These are phyloP conservation scores for Apodospora peruviana DNA, from an alignment of 495 filamentous ascomycete genomes.

Conservation along the genomic window DNA sequence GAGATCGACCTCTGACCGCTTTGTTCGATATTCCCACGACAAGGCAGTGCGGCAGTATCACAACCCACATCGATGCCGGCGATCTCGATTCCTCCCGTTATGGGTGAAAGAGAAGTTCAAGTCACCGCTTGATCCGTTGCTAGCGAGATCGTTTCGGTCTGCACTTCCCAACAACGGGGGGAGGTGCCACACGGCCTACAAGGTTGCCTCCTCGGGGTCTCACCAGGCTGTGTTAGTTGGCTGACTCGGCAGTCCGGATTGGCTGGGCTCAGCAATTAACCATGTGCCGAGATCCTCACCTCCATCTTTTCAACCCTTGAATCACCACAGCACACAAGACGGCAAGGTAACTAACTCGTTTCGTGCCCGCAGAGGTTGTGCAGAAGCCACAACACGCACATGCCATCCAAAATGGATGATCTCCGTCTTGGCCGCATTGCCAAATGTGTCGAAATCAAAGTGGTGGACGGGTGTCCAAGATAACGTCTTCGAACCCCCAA, in stretches of 20 bases:
- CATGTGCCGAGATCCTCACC: background rate
- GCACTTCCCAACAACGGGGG: background rate
- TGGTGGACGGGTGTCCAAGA: too few species aligned
- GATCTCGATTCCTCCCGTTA: background rate
- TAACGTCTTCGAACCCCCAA: too few species aligned
- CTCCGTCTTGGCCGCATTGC: background rate
- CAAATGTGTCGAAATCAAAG: too few species aligned
- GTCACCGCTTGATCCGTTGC: background rate
- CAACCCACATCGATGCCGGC: background rate
- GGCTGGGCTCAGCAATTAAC: background rate
- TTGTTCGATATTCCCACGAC: too few species aligned
- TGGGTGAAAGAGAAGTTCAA: background rate
- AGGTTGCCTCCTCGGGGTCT: slow-evolving; percentile 14
- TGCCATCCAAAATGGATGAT: background rate
- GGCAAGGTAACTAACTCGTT: too few species aligned
- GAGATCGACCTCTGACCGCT: too few species aligned
- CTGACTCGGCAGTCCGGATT: background rate
- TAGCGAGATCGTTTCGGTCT: background rate
- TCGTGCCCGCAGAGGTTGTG: too few species aligned
- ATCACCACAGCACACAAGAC: too few species aligned
- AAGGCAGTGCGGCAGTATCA: too few species aligned
- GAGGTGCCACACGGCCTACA: slow-evolving; percentile 16
- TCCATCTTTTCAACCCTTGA: background rate
- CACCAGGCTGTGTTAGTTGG: slow-evolving; percentile 14
- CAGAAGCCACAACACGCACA: background rate